Base-by-base conservation (phyloP, 345 rosid genomes). In the Citrus maxima region DNA sequence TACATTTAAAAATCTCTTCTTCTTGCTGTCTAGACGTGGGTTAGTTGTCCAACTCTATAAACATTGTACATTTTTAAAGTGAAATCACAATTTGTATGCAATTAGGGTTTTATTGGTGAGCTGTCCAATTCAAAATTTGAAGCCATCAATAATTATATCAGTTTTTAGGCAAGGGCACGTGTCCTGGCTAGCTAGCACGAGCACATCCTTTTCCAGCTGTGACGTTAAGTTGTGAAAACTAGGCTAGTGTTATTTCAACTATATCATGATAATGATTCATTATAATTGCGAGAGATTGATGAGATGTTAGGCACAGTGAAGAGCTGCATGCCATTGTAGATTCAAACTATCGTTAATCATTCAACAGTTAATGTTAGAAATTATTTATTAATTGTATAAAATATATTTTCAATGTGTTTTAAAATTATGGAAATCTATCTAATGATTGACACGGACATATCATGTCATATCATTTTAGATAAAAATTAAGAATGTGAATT, bases 51-150 rank as follows among this genome's bases (percentile, higher is more conserved):
- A 60, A 72, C 54, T 61, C 70, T 30, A 66, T 10, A 13, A 16
- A 9, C 22, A 22, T 21, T 28, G 32, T 46, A 58, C 37, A 22
- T 22, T 51, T 54, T 13, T 30, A n/a, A 35, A n/a, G 24, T 34
- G 22, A 34, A 4, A 32, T n/a, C 28, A 34, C 7, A 24, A 34
- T 34, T 6, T 24, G 27, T 22, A 28, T 68, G 51, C 51, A 13
- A 46, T 72, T 27, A 55, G 63, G 72, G 42, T 71, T 75, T 40
- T 46, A 46, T 46, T 67, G 82, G 79, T 82, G 51, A 81, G n/a
- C 70, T n/a, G 76, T 83, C 85, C 75, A 27, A 14, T 80, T 84
- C 79, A 77, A 30, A 40, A 27, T 32, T 75, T 67, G 27, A 80
- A 67, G 25, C 79, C 34, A 77, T 42, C 37, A 70, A 75, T 37